Evolutionary conservation across 1,139 yeast genomes (phyloP), one percentile per base, ranked within the genome.

Genomic region (Lodderomyces theae): DNA sequence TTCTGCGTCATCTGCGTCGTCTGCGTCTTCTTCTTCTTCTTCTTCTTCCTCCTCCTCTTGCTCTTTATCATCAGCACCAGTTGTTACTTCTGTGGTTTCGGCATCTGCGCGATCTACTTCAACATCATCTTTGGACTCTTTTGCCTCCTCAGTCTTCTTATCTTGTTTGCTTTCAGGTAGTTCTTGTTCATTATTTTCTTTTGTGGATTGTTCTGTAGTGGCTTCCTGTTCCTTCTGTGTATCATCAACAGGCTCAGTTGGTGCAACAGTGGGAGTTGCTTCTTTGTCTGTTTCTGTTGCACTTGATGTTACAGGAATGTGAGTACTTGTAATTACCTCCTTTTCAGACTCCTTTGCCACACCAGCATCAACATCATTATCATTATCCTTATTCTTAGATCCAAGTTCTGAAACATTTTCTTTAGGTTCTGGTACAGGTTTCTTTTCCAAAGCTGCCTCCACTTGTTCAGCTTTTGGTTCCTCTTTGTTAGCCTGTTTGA

Each of bases 61-160:
- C n/a, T 35, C 33, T 28, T 25, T n/a, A 3, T 8, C 16, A 9
- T 40, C 42, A 19, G 33, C 35, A 12, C 12, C 36, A 8, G 40
- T 5, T 24, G 21, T 12, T 15, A 42, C 25, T 25, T 34, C 44
- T 10, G 32, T 35, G 8, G 42, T 28, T 34, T 43, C 37, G 10
- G 28, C 40, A 8, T 35, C 40, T 35, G 24, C 30, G n/a, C 13
- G 7, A 22, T 39, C 39, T 19, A 41, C 37, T 23, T 37, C 46
- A 19, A 37, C 35, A 17, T 40, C 37, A 13, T 39, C 38, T 34
- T 42, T 34, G 7, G 41, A 28, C 17, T 34, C 30, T 22, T 30
- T 45, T 8, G 22, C 35, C 35, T 25, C 15, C 12, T 37, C 31
- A 31, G 41, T 35, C 11, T 38, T 9, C 29, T 39, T 44, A 19